Evolutionary conservation across 164 flowering plant species (phyloP), one percentile per base, ranked within the genome.

Genomic region (Dillenia turbinata): DNA sequence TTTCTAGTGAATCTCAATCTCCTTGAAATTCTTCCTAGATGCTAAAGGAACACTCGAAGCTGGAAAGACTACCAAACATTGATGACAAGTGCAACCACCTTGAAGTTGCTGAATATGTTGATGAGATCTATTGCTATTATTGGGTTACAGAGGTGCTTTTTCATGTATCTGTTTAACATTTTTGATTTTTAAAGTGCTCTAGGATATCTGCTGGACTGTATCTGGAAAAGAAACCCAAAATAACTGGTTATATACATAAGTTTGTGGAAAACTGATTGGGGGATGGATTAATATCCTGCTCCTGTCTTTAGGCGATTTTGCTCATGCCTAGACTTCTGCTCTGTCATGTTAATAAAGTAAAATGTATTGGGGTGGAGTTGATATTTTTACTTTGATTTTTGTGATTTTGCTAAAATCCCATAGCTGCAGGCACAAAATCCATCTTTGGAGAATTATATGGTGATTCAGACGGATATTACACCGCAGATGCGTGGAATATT

Each of bases 81-180:
- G 89, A 92, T 75, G 83, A 90, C 79, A 61, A 67, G 15, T 47
- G 56, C 51, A 88, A 92, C 76, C 89, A 79, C 59, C 84, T 92
- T 56, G 96, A 92, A 79, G 98, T 90, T 71, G 73, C 86, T 61
- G 93, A 85, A 70, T 92, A 92, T 66, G 83, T 90, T 61, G 95
- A 90, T 73, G 96, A 92, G 44, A 88, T 92, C 61, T 92, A 90
- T 71, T 79, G 78, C 46, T 86, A 83, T 64, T 92, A 90, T 68
- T 92, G 98, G 98, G 75, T 75, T 66, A 71, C 78, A 67, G 98
- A 92, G 96, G 98, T 90, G 54, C 73, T n/a, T 62, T 46, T 60
- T 26, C 49, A 44, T 19, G n/a, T 24, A 47, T 48, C 44, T 57
- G 15, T 12, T 53, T 49, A 26, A 26, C 33, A 26, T 26, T 26